phyloP scores from a whole-genome alignment of 257 asterid species.

The Gentiana straminea region DNA sequence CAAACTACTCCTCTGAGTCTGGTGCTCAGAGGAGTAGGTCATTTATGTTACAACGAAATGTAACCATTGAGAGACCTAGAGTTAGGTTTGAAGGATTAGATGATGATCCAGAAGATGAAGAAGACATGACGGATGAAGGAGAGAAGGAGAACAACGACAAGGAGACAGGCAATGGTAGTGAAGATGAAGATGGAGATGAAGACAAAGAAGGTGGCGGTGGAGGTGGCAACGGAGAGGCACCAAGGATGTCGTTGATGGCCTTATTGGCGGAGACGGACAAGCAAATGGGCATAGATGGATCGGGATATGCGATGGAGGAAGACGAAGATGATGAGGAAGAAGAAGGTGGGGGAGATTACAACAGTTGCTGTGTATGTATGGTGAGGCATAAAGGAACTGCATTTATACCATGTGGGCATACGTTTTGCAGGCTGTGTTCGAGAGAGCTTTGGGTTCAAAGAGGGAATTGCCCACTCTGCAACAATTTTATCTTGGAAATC shows the following conservation, averaged over 20 bases:
- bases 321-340: constrained; percentile 23
- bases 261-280: constrained; percentile 58
- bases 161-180: constrained; percentile 6
- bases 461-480: constrained; percentile 88
- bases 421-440: constrained; percentile 79
- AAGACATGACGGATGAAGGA: constrained; percentile 1
- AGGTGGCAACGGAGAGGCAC: too few species aligned
- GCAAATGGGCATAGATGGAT: constrained; percentile 39
- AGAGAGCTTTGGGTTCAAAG: constrained; percentile 70
- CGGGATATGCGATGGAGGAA: constrained; percentile 35
- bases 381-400: constrained; percentile 84
- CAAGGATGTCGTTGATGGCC: constrained; percentile 57
- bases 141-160: constrained; percentile 3
- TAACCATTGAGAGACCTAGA: constrained; percentile 23
- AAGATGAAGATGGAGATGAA: constrained; percentile 9
- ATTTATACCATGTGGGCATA: constrained; percentile 83
- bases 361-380: constrained; percentile 69
- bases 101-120: neutral
- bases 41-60: constrained; percentile 22
- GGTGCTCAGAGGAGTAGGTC: constrained; percentile 13
- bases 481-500: constrained; percentile 64
- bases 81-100: constrained; percentile 17
- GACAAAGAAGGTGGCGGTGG: constrained; percentile 11
- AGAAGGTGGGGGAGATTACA: constrained; percentile 14
- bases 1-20: constrained; percentile 9